Conservation (phyloP, 108 stramenopile species). For the Pseudonitzschia pungens region DNA sequence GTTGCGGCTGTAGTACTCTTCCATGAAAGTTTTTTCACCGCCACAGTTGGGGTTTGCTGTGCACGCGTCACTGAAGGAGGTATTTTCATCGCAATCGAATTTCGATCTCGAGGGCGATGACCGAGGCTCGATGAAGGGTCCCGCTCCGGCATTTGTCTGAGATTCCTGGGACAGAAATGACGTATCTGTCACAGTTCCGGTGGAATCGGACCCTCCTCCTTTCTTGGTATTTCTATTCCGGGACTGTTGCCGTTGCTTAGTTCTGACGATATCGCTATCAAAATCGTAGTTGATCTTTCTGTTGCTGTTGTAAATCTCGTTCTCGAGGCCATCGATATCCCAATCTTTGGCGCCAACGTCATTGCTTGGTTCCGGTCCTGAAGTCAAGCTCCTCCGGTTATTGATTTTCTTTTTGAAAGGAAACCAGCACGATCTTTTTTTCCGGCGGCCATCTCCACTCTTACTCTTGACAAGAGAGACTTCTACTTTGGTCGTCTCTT, state of each 20-base stretch:
- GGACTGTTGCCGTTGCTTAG: background rate
- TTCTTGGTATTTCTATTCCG: background rate
- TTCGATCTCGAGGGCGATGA: background rate
- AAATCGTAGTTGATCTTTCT: background rate
- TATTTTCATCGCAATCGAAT: background rate
- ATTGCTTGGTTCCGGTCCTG: background rate
- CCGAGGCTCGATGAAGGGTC: background rate
- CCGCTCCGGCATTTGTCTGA: background rate
- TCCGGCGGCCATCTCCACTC: background rate
- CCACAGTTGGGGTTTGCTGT: background rate
- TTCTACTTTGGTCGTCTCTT: background rate
- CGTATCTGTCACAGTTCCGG: slow-evolving; percentile 1
- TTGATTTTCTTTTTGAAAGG: slow-evolving; percentile 5
- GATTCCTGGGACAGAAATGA: background rate
- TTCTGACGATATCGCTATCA: background rate
- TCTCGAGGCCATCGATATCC: background rate
- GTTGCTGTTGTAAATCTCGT: background rate
- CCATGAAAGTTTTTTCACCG: background rate
- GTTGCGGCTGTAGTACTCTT: background rate
- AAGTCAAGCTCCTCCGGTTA: slow-evolving; percentile 3
- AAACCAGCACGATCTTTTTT: slow-evolving; percentile 13
- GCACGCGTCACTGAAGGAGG: background rate
- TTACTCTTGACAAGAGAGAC: background rate
- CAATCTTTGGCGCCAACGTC: background rate
- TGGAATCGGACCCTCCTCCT: background rate